Conservation (phyloP, 129 eudicot species). For the Tagetes erecta region DNA sequence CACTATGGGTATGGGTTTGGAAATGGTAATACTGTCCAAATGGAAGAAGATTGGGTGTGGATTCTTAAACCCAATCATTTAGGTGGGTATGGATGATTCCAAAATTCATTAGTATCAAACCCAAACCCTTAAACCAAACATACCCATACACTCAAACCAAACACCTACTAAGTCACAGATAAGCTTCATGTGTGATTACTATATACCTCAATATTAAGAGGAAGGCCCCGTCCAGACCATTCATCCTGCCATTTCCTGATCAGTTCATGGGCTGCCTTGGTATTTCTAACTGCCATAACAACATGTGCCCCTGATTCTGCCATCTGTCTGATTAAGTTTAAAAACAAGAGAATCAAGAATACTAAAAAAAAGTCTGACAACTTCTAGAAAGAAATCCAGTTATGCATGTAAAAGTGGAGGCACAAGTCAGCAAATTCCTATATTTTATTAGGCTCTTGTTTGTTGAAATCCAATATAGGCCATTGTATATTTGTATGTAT, state of each 20-base stretch:
- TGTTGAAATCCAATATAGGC: not conserved
- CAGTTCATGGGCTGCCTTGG: conserved; percentile 67
- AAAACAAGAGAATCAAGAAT: not conserved
- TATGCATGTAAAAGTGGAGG: conserved; percentile 6
- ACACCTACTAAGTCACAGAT: conserved; percentile 4
- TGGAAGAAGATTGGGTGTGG: not conserved
- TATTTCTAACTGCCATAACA: conserved; percentile 91
- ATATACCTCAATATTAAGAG: conserved; percentile 84
- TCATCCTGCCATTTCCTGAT: conserved; percentile 84
- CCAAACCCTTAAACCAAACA: not conserved
- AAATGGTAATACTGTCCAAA: not conserved
- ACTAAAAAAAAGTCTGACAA: not conserved
- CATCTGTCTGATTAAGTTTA: conserved; percentile 58
- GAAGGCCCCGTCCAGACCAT: conserved; percentile 81
- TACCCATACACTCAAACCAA: not conserved
- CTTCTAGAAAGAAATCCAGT: not conserved
- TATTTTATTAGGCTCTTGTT: not conserved
- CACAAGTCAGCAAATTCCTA: not conserved
- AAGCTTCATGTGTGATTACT: not conserved
- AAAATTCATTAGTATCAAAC: not conserved
- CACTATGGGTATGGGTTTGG: not conserved
- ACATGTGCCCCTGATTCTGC: conserved; percentile 92
- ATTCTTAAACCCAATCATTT: not conserved
- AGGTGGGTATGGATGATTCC: not conserved
- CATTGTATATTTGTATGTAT: not conserved